Base-by-base conservation (phyloP, 208 protist genomes). In the Phytomonas sp. region DNA sequence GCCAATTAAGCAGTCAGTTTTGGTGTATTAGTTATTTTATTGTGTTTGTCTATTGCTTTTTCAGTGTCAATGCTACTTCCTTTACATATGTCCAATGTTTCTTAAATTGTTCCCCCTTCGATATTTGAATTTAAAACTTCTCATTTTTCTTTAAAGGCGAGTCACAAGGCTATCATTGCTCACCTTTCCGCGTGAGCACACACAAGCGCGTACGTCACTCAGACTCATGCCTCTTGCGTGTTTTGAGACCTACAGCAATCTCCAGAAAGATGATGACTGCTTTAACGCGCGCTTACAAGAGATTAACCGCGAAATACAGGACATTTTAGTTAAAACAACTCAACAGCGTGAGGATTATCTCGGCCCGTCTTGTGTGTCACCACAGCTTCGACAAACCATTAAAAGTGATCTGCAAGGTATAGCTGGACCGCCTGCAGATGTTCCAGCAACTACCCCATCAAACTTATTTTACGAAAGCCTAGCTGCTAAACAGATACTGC, bases 21-120 rank as follows among this genome's bases (percentile, higher is more conserved):
- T 4, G 36, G 6, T 13, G 4, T 40, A 40, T 9, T 17, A n/a
- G n/a, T 23, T 51, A 6, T 23, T 6, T 51, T 51, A 51, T 51
- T 17, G 3, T 20, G 3, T 51, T 51, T 51, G 9, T 17, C 40
- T 51, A 51, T 15, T 23, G 20, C 26, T 43, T 30, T 34, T 63
- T 32, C 69, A 9, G 5, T 30, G 66, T 30, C 56, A 20, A 53
- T 51, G 36, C 34, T 23, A 26, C 1, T 68, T 43, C 34, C n/a
- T 69, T 28, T 2, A 17, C 34, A 32, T 17, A 51, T 8, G 28
- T 43, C 36, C 36, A 33, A 40, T 7, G 61, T 3, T 28, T 68
- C 37, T 66, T 33, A 62, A 23, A 40, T 66, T 68, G 71, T 66
- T 70, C 33, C 31, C 31, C 62, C 64, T 4, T 68, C 67, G 68